A percentile compares a stretch with the other conserved stretches of the same genome.
Evolutionary conservation across 495 filamentous ascomycete species (phyloP).

Genomic region (Lepidopterella palustris): DNA sequence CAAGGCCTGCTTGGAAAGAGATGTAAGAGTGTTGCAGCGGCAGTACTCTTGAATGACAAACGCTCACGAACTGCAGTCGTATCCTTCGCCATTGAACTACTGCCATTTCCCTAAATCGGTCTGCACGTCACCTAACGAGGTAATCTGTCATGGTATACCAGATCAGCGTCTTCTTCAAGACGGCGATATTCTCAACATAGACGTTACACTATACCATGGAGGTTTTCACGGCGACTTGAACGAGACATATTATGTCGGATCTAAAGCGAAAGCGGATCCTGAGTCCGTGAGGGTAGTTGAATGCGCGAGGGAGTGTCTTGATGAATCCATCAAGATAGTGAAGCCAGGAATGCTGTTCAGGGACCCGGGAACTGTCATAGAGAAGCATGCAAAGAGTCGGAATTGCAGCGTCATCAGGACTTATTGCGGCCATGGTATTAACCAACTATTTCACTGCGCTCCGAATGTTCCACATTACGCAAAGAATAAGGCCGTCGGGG

Average conservation of each 20-base stretch:
- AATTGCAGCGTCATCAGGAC: slow-evolving; percentile 39
- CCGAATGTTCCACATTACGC: slow-evolving; percentile 43
- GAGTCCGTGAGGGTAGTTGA: slow-evolving; percentile 40
- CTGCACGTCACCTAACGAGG: slow-evolving; percentile 92
- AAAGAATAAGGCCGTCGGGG: slow-evolving; percentile 42
- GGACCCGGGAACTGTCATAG: slow-evolving; percentile 39
- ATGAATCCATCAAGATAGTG: slow-evolving; percentile 39
- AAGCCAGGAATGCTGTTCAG: slow-evolving; percentile 41
- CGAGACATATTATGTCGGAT: slow-evolving; percentile 42
- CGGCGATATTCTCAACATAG: slow-evolving; percentile 43
- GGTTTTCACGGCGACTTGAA: slow-evolving; percentile 43
- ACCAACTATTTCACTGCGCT: slow-evolving; percentile 39
- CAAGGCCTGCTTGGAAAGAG: slow-evolving; percentile 86
- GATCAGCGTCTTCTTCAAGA: slow-evolving; percentile 38
- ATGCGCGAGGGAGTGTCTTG: slow-evolving; percentile 36
- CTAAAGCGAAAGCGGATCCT: slow-evolving; percentile 33
- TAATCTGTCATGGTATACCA: slow-evolving; percentile 57
- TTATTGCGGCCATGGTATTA: slow-evolving; percentile 42
- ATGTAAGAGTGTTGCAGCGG: slow-evolving; percentile 50
- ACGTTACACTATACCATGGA: slow-evolving; percentile 40
- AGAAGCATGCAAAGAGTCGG: slow-evolving; percentile 37
- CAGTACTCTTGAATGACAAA: background rate
- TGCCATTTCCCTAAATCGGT: slow-evolving; percentile 95
- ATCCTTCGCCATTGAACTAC: slow-evolving; percentile 95
- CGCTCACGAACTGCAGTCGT: slow-evolving; percentile 54